These are phyloP conservation scores for Penicillium sp. DNA, from an alignment of 2,329 filamentous ascomycete genomes.

Conservation along the genomic window DNA sequence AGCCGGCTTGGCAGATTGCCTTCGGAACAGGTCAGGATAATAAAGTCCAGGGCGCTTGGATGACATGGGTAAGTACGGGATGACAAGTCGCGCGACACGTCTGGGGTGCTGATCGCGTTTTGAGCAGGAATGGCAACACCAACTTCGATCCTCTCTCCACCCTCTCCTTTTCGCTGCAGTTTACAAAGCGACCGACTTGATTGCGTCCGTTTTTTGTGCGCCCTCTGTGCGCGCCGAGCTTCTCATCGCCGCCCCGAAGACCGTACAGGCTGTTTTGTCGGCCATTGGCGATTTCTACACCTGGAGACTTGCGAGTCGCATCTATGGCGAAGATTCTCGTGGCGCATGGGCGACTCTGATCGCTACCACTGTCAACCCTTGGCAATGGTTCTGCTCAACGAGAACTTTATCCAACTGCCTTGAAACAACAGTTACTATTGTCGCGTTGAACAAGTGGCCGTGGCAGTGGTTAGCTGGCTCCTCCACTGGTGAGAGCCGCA, in stretches of 20 bases:
- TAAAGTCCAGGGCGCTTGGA: slow-evolving; percentile 74
- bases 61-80: slow-evolving; percentile 77
- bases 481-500: slow-evolving; percentile 35
- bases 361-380: slow-evolving; percentile 75
- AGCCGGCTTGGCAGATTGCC: slow-evolving; percentile 87
- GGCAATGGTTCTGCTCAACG: slow-evolving; percentile 96
- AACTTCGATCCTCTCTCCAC: slow-evolving; percentile 86
- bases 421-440: slow-evolving; percentile 82
- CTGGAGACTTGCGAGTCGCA: slow-evolving; percentile 73
- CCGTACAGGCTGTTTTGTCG: slow-evolving; percentile 75
- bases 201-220: slow-evolving; percentile 57
- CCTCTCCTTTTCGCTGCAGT: slow-evolving; percentile 79
- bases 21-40: slow-evolving; percentile 59
- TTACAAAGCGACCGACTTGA: slow-evolving; percentile 64
- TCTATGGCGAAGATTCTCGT: slow-evolving; percentile 67
- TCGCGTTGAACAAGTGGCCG: slow-evolving; percentile 81
- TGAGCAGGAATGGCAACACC: slow-evolving; percentile 82
- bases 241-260: slow-evolving; percentile 71
- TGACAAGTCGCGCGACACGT: not conserved
- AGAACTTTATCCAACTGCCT: slow-evolving; percentile 92
- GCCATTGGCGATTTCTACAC: slow-evolving; percentile 82
- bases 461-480: slow-evolving; percentile 67
- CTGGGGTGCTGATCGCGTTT: not conserved
- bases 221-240: slow-evolving; percentile 62
- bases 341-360: slow-evolving; percentile 68